Evolutionary conservation across 345 rosid genomes (phyloP), one percentile per base, ranked within the genome.

Genomic region (Stellera chamaejasme): DNA sequence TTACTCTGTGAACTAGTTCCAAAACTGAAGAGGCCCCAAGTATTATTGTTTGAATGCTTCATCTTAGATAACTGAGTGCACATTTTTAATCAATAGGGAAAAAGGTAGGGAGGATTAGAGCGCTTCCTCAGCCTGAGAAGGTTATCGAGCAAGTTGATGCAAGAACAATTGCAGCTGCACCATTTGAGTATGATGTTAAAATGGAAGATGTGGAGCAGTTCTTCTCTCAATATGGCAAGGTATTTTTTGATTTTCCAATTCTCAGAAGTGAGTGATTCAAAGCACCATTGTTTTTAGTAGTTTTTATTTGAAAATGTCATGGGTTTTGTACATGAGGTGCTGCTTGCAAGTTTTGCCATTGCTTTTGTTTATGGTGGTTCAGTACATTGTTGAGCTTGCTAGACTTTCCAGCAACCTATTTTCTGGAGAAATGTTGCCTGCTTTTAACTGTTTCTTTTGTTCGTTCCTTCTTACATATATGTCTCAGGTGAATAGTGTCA

Each of bases 121-220:
- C 66, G 43, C 66, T 81, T 27, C 50, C 70, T 6, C 58, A 72
- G 66, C 74, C 76, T 0, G 72, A 75, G 42, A 63, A 69, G 60
- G 72, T 69, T 23, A 61, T 74, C 19, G 60, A 77, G 56, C 78
- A 80, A 70, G 66, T 77, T 50, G 76, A 75, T 49, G 54, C 48
- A 59, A 75, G 80, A 72, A 77, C 82, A 48, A 23, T 80, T 46
- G 75, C 82, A 6, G 82, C 60, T 16, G 72, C 85, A 11, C 82
- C 85, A 10, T 52, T 77, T 14, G 62, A 58, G 58, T 70, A 70
- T 72, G 52, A 55, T 60, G 65, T 45, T 1, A 70, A 68, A 42
- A 69, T 66, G 67, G 79, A 81, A 44, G 75, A 61, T 48, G 48
- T 81, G 45, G 70, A 70, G 39, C 59, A 68, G 9, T 78, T 73